These are phyloP conservation scores for Pugionium dolabratum DNA, from an alignment of 345 rosid genomes.

Conservation along the genomic window DNA sequence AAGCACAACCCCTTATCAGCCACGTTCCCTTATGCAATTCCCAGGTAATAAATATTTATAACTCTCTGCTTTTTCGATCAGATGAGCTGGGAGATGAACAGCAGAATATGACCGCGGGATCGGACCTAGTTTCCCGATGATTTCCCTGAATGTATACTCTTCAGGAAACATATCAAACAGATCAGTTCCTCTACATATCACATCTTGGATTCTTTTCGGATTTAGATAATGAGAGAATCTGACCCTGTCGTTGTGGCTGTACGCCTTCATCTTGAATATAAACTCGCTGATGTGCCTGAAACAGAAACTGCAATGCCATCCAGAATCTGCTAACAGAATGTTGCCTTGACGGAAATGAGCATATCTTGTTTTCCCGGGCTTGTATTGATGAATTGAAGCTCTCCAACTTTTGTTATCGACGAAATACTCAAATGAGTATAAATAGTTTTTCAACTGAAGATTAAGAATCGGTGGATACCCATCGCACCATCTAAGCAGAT, in stretches of 20 bases:
- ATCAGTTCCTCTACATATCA: constrained; percentile 78
- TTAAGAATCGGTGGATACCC: constrained; percentile 77
- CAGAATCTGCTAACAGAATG: constrained; percentile 68
- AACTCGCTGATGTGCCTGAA: constrained; percentile 76
- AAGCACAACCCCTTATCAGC: constrained; percentile 47
- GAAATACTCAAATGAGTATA: constrained; percentile 80
- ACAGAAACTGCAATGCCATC: constrained; percentile 99
- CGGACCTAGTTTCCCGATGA: constrained; percentile 87
- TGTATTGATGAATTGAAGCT: constrained; percentile 75
- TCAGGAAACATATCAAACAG: constrained; percentile 93
- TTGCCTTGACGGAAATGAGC: constrained; percentile 86
- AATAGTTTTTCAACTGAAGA: constrained; percentile 78
- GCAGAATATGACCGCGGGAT: constrained; percentile 79
- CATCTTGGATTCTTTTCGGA: constrained; percentile 75
- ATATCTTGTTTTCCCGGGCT: constrained; percentile 64
- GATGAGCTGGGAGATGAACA: constrained; percentile 71
- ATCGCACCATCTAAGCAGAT: constrained; percentile 90
- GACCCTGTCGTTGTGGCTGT: constrained; percentile 87
- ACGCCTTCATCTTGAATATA: constrained; percentile 94
- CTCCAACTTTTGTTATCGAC: constrained; percentile 88
- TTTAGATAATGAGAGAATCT: constrained; percentile 84
- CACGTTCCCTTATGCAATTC: constrained; percentile 75
- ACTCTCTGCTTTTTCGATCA: constrained; percentile 69
- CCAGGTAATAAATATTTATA: constrained; percentile 85
- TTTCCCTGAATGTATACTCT: constrained; percentile 86